Conservation (phyloP, 805 yeast species). For the Naumovozyma castellii region DNA sequence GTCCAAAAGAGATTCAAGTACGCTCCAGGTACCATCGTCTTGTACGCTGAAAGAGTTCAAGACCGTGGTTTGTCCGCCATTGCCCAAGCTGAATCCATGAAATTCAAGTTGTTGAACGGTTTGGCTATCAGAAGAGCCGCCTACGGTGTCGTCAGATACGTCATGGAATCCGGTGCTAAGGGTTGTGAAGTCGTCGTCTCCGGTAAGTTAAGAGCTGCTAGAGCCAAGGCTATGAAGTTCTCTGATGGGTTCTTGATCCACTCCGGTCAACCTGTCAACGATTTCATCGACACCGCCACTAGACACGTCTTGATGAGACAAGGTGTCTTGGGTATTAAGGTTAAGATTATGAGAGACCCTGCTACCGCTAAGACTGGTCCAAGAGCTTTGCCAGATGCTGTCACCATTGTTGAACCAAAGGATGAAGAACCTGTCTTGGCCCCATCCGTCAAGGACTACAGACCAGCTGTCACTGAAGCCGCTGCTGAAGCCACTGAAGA, state of each 20-base stretch:
- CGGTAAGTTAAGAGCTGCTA: conserved; percentile 99
- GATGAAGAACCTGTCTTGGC: conserved; percentile 76
- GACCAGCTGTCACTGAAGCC: conserved; percentile 28
- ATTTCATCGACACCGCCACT: conserved; percentile 97
- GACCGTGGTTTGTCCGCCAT: conserved; percentile 99
- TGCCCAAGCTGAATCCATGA: conserved; percentile 98
- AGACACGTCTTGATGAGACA: conserved; percentile 99
- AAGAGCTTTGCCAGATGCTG: conserved; percentile 90
- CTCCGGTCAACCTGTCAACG: conserved; percentile 99
- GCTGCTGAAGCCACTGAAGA: conserved; percentile 19
- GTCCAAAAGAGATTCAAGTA: conserved; percentile 98
- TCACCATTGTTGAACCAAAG: conserved; percentile 87
- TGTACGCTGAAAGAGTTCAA: conserved; percentile 98
- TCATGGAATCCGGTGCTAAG: conserved; percentile 99
- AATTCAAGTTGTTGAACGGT: conserved; percentile 96
- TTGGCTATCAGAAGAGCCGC: conserved; percentile 99
- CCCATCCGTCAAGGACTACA: conserved; percentile 76
- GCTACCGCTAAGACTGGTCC: conserved; percentile 77
- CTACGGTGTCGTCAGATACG: conserved; percentile 99
- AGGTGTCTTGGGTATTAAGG: conserved; percentile 99
- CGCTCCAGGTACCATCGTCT: conserved; percentile 83
- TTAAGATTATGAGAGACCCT: conserved; percentile 99
- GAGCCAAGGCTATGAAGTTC: conserved; percentile 99
- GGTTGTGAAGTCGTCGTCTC: conserved; percentile 99
- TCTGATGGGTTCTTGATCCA: conserved; percentile 99